Percentiles rank a stretch among this genome's conserved stretches.
Conservation (phyloP, 169 alveolate genomes). For the Plasmodium coatneyi region DNA sequence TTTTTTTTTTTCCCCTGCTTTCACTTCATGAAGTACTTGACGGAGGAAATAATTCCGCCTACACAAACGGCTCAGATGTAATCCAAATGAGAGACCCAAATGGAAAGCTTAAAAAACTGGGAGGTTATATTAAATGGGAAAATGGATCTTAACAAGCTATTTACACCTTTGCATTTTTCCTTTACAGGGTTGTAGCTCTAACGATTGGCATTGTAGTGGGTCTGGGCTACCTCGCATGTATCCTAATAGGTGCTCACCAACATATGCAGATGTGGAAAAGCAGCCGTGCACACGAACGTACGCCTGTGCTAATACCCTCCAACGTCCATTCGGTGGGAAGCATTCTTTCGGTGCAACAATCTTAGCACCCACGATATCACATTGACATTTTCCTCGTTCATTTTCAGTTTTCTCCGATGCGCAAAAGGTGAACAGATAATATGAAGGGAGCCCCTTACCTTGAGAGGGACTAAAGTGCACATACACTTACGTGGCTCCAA, state of each 20-base stretch:
- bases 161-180: neutral
- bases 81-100: neutral
- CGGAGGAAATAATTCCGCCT: conserved; percentile 67
- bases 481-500: neutral
- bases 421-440: conserved; percentile 29
- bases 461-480: neutral
- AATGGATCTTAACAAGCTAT: neutral
- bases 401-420: conserved; percentile 69
- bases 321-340: neutral
- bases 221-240: conserved; percentile 41
- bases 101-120: neutral
- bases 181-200: conserved; percentile 71
- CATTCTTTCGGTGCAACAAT: neutral
- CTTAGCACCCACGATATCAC: neutral
- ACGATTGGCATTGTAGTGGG: conserved; percentile 64
- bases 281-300: neutral
- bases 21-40: conserved; percentile 16
- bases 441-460: neutral
- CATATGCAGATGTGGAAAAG: neutral
- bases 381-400: neutral
- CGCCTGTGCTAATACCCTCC: neutral
- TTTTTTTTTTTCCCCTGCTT: neutral
- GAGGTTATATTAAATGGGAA: neutral
- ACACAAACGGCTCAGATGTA: conserved; percentile 74
- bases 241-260: conserved; percentile 48